Percentiles rank a stretch among this genome's conserved stretches.
phyloP scores from a whole-genome alignment of 2,329 filamentous ascomycete species.

The Colletotrichum lindemuthianum region DNA sequence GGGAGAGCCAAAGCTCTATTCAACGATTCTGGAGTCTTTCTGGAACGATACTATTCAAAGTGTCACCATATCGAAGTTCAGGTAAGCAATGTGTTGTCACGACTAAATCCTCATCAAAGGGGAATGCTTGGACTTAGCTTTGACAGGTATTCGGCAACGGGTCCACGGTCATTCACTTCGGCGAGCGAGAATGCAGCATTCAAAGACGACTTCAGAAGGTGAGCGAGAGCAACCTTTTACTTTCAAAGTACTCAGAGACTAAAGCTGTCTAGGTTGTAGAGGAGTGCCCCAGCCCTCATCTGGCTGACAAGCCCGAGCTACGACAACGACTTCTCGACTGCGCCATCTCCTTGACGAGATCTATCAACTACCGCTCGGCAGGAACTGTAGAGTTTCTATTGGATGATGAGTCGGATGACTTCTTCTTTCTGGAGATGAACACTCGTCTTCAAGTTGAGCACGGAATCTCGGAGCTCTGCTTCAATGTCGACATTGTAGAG shows the following conservation, averaged over 20 bases:
- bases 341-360: constrained; percentile 39
- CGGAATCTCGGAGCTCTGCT: constrained; percentile 52
- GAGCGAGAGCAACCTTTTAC: too few relatives aligned
- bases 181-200: constrained; percentile 57
- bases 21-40: constrained; percentile 69
- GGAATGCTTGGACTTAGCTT: too few relatives aligned
- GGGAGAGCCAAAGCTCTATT: constrained; percentile 67
- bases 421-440: constrained; percentile 55
- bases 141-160: constrained; percentile 52
- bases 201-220: constrained; percentile 59
- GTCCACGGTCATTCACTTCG: constrained; percentile 45
- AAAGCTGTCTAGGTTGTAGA: constrained; percentile 48
- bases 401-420: constrained; percentile 42
- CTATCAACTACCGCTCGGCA: constrained; percentile 47
- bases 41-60: constrained; percentile 70
- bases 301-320: constrained; percentile 41
- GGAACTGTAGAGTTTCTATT: constrained; percentile 55
- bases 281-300: constrained; percentile 44
- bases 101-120: too few relatives aligned
- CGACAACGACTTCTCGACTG: constrained; percentile 49
- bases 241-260: neutral
- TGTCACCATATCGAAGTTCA: constrained; percentile 57
- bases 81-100: too few relatives aligned
- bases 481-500: constrained; percentile 19
- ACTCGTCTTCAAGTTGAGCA: constrained; percentile 80